Evolutionary conservation across 1,284 basidiomycete species (phyloP), one percentile per base, ranked within the genome.

Genomic region (Neonothopanus nambi): DNA sequence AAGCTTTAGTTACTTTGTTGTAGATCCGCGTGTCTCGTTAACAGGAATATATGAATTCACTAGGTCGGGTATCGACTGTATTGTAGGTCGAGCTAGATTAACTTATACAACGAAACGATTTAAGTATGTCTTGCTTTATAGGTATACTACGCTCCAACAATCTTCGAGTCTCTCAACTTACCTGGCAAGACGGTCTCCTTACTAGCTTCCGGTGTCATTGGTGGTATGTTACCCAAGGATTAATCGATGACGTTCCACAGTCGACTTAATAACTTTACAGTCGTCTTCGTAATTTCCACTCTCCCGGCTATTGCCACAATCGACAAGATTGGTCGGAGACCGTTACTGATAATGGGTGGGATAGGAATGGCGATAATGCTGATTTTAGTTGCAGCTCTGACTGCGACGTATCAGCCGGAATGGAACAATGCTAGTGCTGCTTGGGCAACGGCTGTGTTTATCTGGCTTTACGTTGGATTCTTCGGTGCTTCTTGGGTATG

Each of bases 371-470:
- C 70, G 21, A 9, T 66, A 5, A 59, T 62, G 43, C 61, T 66
- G 48, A 62, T 64, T 46, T 42, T 67, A 26, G 48, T 67, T 12
- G 62, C 66, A 5, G 65, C 62, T 5, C 59, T 69, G 7, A 63
- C 65, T 1, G 69, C 64, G 2, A 59, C 56, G 12, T 70, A 65
- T 57, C 53, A 62, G 40, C 58, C 59, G 3, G 63, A 57, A 4
- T 64, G 65, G 54, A 57, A 53, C 3, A 57, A 63, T 30, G 55
- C 61, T 45, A 56, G 55, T 0, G 61, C 65, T 23, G 69, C 63
- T 1, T 61, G 65, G 51, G 63, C 67, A 2, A 62, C 68, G 28
- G 64, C 72, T 39, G 67, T 66, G 3, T 70, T 72, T 57, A 65
- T 75, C 30, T 74, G 58, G 64, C 2, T 60, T 3, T 65, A 63